A percentile compares a stretch with the other conserved stretches of the same genome.
These are phyloP conservation scores for Fraxinus latifolia DNA, from an alignment of 305 asterid genomes.

Conservation along the genomic window DNA sequence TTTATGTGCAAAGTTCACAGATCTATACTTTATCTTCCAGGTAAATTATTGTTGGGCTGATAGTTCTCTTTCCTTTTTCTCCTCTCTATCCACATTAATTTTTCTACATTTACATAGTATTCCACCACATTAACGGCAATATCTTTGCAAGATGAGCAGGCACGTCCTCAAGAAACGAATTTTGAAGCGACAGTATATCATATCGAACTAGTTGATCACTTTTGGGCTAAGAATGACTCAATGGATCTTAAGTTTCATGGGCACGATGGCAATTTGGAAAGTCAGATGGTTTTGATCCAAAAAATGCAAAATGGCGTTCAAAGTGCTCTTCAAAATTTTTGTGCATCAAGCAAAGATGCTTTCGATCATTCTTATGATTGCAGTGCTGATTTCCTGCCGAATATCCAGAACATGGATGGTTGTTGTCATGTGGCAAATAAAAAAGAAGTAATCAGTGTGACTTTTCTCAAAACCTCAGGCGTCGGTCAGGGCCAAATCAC, in stretches of 20 bases:
- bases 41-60: conserved; percentile 38
- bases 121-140: conserved; percentile 32
- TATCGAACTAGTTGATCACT: conserved; percentile 68
- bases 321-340: conserved; percentile 50
- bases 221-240: conserved; percentile 38
- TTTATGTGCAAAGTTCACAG: conserved; percentile 59
- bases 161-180: conserved; percentile 58
- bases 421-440: conserved; percentile 42
- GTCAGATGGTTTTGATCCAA: conserved; percentile 41
- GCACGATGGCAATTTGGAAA: conserved; percentile 23
- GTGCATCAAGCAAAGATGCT: conserved; percentile 38
- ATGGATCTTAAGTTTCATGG: conserved; percentile 31
- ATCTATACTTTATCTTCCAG: conserved; percentile 53
- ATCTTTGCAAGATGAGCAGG: conserved; percentile 59
- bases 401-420: conserved; percentile 32
- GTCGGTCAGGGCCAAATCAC: conserved; percentile 52
- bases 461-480: conserved; percentile 72
- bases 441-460: conserved; percentile 44
- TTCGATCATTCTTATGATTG: conserved; percentile 22
- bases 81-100: background rate
- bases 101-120: conserved; percentile 18
- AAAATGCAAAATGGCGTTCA: conserved; percentile 73
- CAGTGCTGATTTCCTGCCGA: conserved; percentile 38
- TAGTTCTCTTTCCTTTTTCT: conserved; percentile 20
- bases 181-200: conserved; percentile 68